Evolutionary conservation across 345 rosid genomes (phyloP).

Genomic region (Orychophragmus violaceus): DNA sequence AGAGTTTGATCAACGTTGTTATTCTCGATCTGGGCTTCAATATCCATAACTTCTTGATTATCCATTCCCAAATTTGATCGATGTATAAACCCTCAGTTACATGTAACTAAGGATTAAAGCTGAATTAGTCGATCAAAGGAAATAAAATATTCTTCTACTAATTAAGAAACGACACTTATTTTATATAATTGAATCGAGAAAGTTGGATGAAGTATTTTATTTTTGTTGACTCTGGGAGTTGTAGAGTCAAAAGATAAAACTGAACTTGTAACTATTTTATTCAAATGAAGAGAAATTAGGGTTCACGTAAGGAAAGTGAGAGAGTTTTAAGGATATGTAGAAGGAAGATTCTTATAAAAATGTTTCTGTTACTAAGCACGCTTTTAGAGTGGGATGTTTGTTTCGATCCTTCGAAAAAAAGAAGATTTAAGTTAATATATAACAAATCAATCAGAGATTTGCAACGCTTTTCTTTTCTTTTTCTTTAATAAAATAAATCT

Average conservation of each 20-base stretch:
- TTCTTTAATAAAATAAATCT: not conserved
- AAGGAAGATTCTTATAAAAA: constrained; percentile 22
- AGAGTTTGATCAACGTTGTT: constrained; percentile 8
- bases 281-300: constrained; percentile 16
- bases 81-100: not conserved
- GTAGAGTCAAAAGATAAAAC: constrained; percentile 8
- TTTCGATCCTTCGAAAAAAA: not conserved
- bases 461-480: not conserved
- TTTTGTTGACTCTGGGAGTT: not conserved
- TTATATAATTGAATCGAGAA: not conserved
- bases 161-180: not conserved
- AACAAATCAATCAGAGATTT: constrained; percentile 5
- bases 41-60: constrained; percentile 23
- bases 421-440: not conserved
- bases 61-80: constrained; percentile 10
- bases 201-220: not conserved
- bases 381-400: constrained; percentile 29
- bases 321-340: constrained; percentile 20
- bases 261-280: not conserved
- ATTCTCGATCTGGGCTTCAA: constrained; percentile 30
- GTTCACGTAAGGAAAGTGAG: constrained; percentile 30
- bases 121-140: not conserved
- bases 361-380: constrained; percentile 25
- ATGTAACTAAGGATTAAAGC: not conserved
- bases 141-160: not conserved